phyloP scores from a whole-genome alignment of 305 asterid species.

The Solanum hybrid region DNA sequence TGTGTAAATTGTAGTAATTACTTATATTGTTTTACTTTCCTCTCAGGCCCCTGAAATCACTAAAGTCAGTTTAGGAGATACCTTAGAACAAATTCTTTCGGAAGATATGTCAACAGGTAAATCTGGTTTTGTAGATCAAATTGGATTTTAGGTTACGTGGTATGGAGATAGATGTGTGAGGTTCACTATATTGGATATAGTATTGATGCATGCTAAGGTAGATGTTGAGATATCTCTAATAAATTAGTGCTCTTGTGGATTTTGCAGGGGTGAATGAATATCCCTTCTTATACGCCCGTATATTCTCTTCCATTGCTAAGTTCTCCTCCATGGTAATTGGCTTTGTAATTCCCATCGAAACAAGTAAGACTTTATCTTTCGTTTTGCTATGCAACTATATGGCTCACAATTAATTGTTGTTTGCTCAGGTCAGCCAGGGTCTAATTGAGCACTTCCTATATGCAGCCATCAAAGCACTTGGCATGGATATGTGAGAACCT shows the following conservation, averaged over 20 bases:
- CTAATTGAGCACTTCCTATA: slow-evolving; percentile 55
- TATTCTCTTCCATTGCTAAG: slow-evolving; percentile 80
- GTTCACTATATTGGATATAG: not conserved
- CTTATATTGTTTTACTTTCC: slow-evolving; percentile 10
- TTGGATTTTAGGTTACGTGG: not conserved
- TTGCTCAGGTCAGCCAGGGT: slow-evolving; percentile 58
- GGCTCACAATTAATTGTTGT: not conserved
- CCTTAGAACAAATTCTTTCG: slow-evolving; percentile 59
- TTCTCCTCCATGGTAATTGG: slow-evolving; percentile 66
- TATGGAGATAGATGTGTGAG: not conserved
- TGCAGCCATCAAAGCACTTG: slow-evolving; percentile 71
- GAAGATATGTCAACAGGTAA: slow-evolving; percentile 81
- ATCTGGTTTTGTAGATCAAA: slow-evolving; percentile 7
- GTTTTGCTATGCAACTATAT: not conserved
- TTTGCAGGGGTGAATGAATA: slow-evolving; percentile 57
- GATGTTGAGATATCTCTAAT: not conserved
- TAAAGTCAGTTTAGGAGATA: slow-evolving; percentile 27
- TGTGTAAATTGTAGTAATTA: not conserved
- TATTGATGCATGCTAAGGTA: not conserved
- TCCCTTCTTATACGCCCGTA: slow-evolving; percentile 87
- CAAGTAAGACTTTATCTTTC: not conserved
- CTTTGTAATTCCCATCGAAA: not conserved
- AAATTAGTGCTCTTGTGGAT: slow-evolving; percentile 6
- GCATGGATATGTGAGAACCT: slow-evolving; percentile 84
- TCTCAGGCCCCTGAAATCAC: slow-evolving; percentile 53